Evolutionary conservation across 1,284 basidiomycete genomes (phyloP), one percentile per base, ranked within the genome.

Genomic region (Cryptococcus sp.): DNA sequence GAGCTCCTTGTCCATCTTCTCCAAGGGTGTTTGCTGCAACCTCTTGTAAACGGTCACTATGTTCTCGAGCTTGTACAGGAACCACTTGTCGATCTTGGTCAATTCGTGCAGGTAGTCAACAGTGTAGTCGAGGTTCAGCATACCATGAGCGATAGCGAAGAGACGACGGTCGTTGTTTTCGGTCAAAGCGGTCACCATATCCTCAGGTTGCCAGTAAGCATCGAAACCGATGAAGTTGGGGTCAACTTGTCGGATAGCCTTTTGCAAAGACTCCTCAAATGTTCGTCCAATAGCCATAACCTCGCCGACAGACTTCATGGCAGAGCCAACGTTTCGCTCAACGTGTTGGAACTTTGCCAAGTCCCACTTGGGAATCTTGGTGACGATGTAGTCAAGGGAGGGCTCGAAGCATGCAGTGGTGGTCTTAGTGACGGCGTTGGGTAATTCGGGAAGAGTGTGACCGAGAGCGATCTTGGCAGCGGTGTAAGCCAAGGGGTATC

Each of bases 291-390:
- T 98, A 64, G 95, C 95, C 96, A 99, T 99, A 70, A 99, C 95
- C 79, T 99, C 96, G 62, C 96, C 96, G 58, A 99, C 96, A 23
- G 91, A 94, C 81, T 99, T 99, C 96, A 99, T 99, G 25, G 93
- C 86, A 3, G 94, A 98, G 40, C 96, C 95, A 53, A 99, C 87
- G 74, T 93, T 88, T 59, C 95, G 89, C 77, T 96, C 89, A 59
- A 99, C 96, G 72, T 84, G 81, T 74, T 97, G 93, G 84, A 99
- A 98, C 81, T 99, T 99, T 67, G 93, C 93, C 61, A 99, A 82
- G 80, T 99, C 96, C 94, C 96, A 99, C 80, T 98, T 98, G 67
- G 96, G 96, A 68, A 99, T 99, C 82, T 99, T 99, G 58, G 93
- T 98, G 64, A 99, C 95, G 73, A 99, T 96, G 80, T 99, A 99